Conservation (phyloP, 345 rosid genomes). For the Eucalyptus sp. region DNA sequence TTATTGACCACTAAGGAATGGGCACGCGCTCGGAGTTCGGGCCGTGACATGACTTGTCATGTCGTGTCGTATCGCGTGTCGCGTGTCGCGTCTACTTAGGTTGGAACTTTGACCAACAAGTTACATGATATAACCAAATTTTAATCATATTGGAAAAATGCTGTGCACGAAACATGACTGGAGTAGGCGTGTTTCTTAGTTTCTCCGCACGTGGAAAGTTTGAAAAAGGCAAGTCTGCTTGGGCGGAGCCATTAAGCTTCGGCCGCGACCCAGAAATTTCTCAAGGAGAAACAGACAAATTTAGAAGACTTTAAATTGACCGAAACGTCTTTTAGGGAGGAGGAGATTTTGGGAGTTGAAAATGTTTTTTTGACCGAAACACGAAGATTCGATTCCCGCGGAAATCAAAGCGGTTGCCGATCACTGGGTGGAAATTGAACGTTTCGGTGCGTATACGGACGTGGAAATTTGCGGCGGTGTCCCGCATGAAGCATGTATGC, state of each 20-base stretch:
- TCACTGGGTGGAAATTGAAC: too few relatives aligned
- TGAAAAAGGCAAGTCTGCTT: neutral
- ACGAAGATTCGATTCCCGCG: neutral
- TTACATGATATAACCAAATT: neutral
- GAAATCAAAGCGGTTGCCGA: neutral
- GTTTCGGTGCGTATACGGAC: too few relatives aligned
- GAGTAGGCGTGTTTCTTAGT: neutral
- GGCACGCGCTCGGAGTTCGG: too few relatives aligned
- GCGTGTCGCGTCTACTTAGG: too few relatives aligned
- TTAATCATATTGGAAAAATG: neutral
- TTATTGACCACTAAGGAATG: too few relatives aligned
- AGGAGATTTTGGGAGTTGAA: too few relatives aligned
- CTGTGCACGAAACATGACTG: neutral
- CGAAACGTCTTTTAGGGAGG: neutral
- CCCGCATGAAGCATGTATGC: neutral
- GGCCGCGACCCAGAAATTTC: neutral
- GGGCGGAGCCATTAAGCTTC: too few relatives aligned
- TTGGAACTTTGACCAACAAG: neutral
- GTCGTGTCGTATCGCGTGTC: too few relatives aligned
- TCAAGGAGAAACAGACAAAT: neutral
- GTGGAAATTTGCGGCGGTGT: neutral
- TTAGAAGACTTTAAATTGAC: neutral
- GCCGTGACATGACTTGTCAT: too few relatives aligned
- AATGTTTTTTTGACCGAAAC: too few relatives aligned
- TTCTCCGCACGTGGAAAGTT: neutral